phyloP scores from a whole-genome alignment of 2,329 filamentous ascomycete species.

The Ascochyta pisi region DNA sequence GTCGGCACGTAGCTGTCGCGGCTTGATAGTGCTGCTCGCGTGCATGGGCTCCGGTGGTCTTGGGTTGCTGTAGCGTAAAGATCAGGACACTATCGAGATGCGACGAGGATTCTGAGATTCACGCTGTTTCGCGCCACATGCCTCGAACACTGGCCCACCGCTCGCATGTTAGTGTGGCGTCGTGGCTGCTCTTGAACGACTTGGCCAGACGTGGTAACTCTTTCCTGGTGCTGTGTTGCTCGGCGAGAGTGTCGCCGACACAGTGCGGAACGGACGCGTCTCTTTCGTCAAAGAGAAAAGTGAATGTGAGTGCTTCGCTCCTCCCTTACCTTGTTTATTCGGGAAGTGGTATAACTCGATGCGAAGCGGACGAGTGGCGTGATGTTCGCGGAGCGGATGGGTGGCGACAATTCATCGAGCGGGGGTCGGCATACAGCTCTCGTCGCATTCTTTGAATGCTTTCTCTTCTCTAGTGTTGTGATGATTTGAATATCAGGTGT shows the following conservation, averaged over 20 bases:
- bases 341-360: neutral
- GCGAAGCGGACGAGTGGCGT: conserved; percentile 12
- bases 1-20: too few species aligned
- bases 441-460: neutral
- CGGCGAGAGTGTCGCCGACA: neutral
- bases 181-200: too few species aligned
- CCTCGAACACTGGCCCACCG: too few species aligned
- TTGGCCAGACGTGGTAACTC: too few species aligned
- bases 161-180: too few species aligned
- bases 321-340: conserved; percentile 2
- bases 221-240: too few species aligned
- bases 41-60: too few species aligned
- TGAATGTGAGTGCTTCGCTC: neutral
- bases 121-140: too few species aligned
- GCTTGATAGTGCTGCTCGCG: too few species aligned
- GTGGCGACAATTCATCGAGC: conserved; percentile 4
- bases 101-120: too few species aligned
- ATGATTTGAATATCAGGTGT: neutral
- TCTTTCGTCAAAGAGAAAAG: neutral
- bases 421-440: neutral
- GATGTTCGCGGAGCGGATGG: conserved; percentile 11
- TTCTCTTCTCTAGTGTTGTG: neutral
- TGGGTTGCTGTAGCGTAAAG: too few species aligned
- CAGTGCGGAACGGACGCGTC: neutral
- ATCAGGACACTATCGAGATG: too few species aligned